Evolutionary conservation across 2,329 filamentous ascomycete species (phyloP), one percentile per base, ranked within the genome.

Genomic region (Botryotinia convoluta): DNA sequence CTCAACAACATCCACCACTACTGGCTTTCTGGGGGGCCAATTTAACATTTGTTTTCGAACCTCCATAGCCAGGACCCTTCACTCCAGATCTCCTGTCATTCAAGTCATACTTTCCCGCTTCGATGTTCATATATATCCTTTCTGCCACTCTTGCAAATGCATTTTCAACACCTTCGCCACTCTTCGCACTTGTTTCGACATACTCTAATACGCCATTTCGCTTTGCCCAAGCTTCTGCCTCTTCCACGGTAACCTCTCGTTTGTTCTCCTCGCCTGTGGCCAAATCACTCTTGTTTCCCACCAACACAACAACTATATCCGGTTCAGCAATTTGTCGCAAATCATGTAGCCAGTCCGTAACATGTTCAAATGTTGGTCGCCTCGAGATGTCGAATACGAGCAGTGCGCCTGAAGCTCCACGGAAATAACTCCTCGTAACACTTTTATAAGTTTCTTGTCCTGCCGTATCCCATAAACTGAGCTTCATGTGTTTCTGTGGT

Each of bases 381-480:
- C 96, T 89, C 42, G 93, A 93, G 77, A 99, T 95, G 83, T 99
- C 96, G 81, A 98, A 99, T 75, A 99, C 96, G 39, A 99, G 89
- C 22, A 99, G 87, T 8, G 91, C 91, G 45, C 91, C 91, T 0
- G 87, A 90, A 57, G 91, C 91, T 72, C 91, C 91, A 18, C 79
- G 86, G 80, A 92, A 92, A 81, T 92, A 92, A 71, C 93, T 96
- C 72, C 95, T 88, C 14, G 95, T 98, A 74, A 98, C 96, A 62
- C 92, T 95, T 83, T 98, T 98, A 86, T 98, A 98, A 20, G 94
- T 97, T 85, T 98, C 95, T 83, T 98, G 95, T 39, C 95, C 95
- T 26, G 95, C 95, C 0, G 95, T 98, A 81, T 98, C 95, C 95
- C 95, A 98, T 18, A 98, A 86, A 62, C 91, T 94, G 8, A 97